phyloP scores from a whole-genome alignment of 148 eudicot genomes.

The Camellia granthamiana region DNA sequence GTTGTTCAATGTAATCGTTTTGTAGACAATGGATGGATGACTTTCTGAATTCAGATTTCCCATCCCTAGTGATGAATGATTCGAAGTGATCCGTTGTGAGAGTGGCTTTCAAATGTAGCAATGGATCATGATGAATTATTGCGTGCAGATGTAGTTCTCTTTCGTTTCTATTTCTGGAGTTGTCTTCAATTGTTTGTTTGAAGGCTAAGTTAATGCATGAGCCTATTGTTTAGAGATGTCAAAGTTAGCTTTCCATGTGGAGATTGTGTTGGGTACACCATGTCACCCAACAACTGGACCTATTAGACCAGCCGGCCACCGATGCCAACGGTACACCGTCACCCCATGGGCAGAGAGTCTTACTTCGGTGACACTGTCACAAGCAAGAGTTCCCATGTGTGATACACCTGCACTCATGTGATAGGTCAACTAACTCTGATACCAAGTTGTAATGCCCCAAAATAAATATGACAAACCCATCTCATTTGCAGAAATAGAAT shows the following conservation, averaged over 20 bases:
- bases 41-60: background rate
- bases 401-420: too few species aligned
- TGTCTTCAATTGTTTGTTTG: background rate
- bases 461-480: too few species aligned
- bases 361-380: too few species aligned
- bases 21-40: background rate
- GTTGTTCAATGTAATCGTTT: background rate
- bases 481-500: too few species aligned
- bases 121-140: background rate
- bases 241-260: background rate
- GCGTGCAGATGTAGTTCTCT: background rate
- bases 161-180: background rate
- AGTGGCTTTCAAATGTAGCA: background rate
- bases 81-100: background rate
- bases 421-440: too few species aligned
- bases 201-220: background rate
- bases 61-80: background rate
- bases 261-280: background rate
- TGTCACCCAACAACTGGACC: too few species aligned
- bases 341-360: too few species aligned
- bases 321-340: too few species aligned
- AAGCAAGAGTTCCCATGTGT: too few species aligned
- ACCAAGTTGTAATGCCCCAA: too few species aligned
- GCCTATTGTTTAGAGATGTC: background rate
- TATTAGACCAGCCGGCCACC: too few species aligned